Evolutionary conservation across 495 filamentous ascomycete species (phyloP).

Genomic region (Aspergillus bridgeri): DNA sequence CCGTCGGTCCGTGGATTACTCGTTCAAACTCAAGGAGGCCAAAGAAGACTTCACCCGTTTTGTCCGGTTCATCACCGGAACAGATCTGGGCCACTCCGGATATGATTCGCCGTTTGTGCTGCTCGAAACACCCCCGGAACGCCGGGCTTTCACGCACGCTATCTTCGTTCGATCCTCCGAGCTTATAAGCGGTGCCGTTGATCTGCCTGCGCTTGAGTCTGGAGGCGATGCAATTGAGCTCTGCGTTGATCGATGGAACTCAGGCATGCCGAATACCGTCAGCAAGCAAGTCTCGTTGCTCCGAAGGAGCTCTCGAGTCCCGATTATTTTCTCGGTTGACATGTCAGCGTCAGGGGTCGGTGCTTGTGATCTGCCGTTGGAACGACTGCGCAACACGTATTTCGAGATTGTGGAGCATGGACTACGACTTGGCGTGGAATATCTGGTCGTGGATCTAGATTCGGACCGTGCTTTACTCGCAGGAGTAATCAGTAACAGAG

Average conservation of each 20-base stretch:
- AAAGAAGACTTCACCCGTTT: conserved; percentile 73
- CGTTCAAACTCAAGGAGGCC: conserved; percentile 67
- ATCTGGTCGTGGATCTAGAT: conserved; percentile 63
- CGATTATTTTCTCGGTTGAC: conserved; percentile 68
- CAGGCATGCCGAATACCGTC: conserved; percentile 42
- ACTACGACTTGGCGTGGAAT: conserved; percentile 70
- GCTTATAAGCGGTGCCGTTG: conserved; percentile 49
- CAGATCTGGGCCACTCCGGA: conserved; percentile 50
- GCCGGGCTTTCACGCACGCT: conserved; percentile 62
- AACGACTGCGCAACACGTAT: conserved; percentile 19
- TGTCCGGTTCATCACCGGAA: conserved; percentile 61
- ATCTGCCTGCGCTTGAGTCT: conserved; percentile 62
- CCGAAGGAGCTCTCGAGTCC: conserved; percentile 57
- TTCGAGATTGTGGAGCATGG: conserved; percentile 59
- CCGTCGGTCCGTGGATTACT: conserved; percentile 50
- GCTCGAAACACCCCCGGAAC: conserved; percentile 62
- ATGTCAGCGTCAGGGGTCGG: conserved; percentile 40
- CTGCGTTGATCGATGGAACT: conserved; percentile 60
- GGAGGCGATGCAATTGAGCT: conserved; percentile 71
- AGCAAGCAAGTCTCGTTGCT: conserved; percentile 44
- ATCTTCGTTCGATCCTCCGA: conserved; percentile 62
- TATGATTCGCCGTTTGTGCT: conserved; percentile 72
- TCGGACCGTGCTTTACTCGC: conserved; percentile 42
- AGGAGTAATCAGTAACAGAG: conserved; percentile 50
- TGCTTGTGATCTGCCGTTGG: conserved; percentile 18